Conservation (phyloP, 73 alveolate species). For the Stentor coeruleus region DNA sequence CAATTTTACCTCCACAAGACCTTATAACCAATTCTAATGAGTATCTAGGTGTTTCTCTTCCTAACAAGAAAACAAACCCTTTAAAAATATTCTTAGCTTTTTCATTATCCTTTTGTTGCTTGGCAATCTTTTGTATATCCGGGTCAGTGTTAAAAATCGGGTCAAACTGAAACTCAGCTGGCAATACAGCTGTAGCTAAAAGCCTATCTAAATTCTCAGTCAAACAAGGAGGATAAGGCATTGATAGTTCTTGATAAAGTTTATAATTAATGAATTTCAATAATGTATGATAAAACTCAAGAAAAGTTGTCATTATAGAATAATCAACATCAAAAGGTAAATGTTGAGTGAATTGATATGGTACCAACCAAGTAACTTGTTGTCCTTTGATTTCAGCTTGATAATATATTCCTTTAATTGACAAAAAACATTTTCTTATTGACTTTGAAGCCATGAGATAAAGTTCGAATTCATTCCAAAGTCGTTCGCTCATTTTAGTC, state of each 20-base stretch:
- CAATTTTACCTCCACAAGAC: slow-evolving; percentile 85
- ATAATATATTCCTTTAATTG: slow-evolving; percentile 95
- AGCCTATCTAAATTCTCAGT: not conserved
- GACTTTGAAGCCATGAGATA: slow-evolving; percentile 66
- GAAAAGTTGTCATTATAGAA: slow-evolving; percentile 90
- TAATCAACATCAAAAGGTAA: slow-evolving; percentile 88
- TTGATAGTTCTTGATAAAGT: slow-evolving; percentile 81
- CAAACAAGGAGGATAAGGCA: slow-evolving; percentile 76
- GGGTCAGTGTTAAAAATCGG: slow-evolving; percentile 63
- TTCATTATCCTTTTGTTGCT: slow-evolving; percentile 60
- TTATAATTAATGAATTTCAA: slow-evolving; percentile 86
- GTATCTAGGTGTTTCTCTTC: slow-evolving; percentile 86
- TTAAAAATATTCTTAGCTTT: slow-evolving; percentile 59
- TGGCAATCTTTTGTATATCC: slow-evolving; percentile 63
- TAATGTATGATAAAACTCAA: slow-evolving; percentile 83
- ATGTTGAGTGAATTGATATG: slow-evolving; percentile 89
- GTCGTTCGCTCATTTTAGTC: slow-evolving; percentile 51
- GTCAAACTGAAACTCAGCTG: slow-evolving; percentile 30
- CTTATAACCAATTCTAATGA: slow-evolving; percentile 65
- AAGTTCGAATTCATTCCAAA: slow-evolving; percentile 72
- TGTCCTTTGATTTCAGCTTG: slow-evolving; percentile 91
- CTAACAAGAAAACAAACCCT: slow-evolving; percentile 56
- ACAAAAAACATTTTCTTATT: slow-evolving; percentile 77
- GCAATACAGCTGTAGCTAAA: not conserved
- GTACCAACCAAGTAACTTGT: slow-evolving; percentile 89